These are phyloP conservation scores for Candida dubliniensis DNA, from an alignment of 1,139 yeast species.

Conservation along the genomic window DNA sequence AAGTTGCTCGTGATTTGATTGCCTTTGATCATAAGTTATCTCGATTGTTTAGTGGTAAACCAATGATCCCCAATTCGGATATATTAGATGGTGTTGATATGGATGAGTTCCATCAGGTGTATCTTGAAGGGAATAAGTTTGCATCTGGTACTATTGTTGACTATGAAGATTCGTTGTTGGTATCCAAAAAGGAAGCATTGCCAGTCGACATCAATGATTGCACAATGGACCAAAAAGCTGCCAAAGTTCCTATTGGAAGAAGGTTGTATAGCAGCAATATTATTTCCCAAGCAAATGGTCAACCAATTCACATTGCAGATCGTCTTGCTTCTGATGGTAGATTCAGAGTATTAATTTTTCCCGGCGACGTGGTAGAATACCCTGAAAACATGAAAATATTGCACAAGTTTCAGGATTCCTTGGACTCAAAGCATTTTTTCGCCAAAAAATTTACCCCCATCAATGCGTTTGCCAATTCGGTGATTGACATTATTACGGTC, in stretches of 20 bases:
- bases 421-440: conserved; percentile 16
- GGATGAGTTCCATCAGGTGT: conserved; percentile 27
- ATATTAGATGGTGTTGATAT: conserved; percentile 24
- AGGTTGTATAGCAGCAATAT: conserved; percentile 23
- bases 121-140: conserved; percentile 27
- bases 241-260: conserved; percentile 26
- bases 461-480: conserved; percentile 22
- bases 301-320: conserved; percentile 24
- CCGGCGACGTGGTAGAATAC: conserved; percentile 20
- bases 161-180: conserved; percentile 22
- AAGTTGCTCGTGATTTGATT: conserved; percentile 34
- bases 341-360: conserved; percentile 25
- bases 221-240: conserved; percentile 14
- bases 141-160: conserved; percentile 35
- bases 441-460: conserved; percentile 24
- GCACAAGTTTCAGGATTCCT: conserved; percentile 17
- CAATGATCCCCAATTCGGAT: conserved; percentile 20
- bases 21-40: conserved; percentile 33
- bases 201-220: conserved; percentile 7
- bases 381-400: conserved; percentile 13
- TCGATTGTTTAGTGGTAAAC: conserved; percentile 30
- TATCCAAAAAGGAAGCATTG: conserved; percentile 8
- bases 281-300: conserved; percentile 24
- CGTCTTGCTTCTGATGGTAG: conserved; percentile 23
- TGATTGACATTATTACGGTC: conserved; percentile 24